A percentile compares a stretch with the other conserved stretches of the same genome.
Conservation (phyloP, 352 stramenopile species). For the Paralagenidium karlingii region DNA sequence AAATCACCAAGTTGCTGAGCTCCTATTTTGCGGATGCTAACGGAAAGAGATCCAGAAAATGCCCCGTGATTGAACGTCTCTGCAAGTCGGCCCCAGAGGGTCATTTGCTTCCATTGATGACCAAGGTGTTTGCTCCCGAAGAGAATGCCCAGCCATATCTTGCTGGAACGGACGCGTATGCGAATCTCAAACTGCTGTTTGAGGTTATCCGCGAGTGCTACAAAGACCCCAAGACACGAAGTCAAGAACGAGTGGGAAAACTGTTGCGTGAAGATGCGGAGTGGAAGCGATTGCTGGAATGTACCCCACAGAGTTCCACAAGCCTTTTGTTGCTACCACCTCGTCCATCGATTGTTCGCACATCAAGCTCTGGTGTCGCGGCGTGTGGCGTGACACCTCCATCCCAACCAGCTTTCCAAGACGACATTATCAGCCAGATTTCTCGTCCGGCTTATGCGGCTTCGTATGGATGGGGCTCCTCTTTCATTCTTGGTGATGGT, state of each 20-base stretch:
- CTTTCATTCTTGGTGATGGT: constrained; percentile 68
- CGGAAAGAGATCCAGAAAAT: constrained; percentile 69
- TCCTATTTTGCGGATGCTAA: constrained; percentile 82
- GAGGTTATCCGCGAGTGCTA: constrained; percentile 68
- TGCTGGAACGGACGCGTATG: constrained; percentile 47
- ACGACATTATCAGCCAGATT: constrained; percentile 82
- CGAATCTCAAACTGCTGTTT: constrained; percentile 75
- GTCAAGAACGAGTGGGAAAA: constrained; percentile 49
- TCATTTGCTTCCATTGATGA: constrained; percentile 42
- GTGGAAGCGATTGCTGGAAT: constrained; percentile 29
- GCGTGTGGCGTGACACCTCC: constrained; percentile 7
- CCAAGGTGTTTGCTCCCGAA: constrained; percentile 31
- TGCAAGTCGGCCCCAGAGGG: constrained; percentile 35
- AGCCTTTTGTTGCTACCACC: too few relatives aligned
- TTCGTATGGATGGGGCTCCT: constrained; percentile 74
- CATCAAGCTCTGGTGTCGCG: constrained; percentile 8
- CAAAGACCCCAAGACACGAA: constrained; percentile 54
- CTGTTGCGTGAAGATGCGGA: constrained; percentile 28
- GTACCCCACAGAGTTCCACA: not conserved
- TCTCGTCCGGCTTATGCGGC: constrained; percentile 75
- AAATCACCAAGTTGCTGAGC: constrained; percentile 78
- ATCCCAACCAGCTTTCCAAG: constrained; percentile 62
- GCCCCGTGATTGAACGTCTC: constrained; percentile 62
- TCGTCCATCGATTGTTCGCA: too few relatives aligned
- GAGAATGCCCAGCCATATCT: constrained; percentile 12